A percentile compares a stretch with the other conserved stretches of the same genome.
Conservation (phyloP, 1,139 yeast genomes). For the Trichomonascaceae sp. region DNA sequence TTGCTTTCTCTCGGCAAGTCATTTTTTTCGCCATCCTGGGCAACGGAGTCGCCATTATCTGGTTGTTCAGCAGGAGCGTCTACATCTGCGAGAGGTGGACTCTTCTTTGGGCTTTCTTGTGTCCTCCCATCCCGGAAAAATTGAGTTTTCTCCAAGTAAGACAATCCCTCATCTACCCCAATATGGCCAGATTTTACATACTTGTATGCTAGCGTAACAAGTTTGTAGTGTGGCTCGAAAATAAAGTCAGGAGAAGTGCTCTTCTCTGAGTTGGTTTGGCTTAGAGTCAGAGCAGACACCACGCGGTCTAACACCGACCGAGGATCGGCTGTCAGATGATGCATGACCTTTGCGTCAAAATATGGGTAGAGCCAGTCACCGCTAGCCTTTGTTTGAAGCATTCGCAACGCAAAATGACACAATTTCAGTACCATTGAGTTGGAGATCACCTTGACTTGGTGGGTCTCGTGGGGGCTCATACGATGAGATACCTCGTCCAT, state of each 20-base stretch:
- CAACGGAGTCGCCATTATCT: background rate
- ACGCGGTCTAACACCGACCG: constrained; percentile 15
- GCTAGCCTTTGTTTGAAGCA: constrained; percentile 19
- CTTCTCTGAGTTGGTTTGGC: constrained; percentile 22
- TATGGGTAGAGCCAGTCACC: constrained; percentile 53
- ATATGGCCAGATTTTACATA: constrained; percentile 32
- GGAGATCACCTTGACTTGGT: constrained; percentile 3
- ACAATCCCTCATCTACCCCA: constrained; percentile 27
- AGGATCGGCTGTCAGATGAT: constrained; percentile 28
- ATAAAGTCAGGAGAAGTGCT: constrained; percentile 32
- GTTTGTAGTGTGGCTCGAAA: constrained; percentile 62
- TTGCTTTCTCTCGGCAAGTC: background rate
- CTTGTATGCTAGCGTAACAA: constrained; percentile 49
- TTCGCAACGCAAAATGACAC: constrained; percentile 1
- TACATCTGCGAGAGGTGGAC: background rate
- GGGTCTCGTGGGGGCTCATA: constrained; percentile 12
- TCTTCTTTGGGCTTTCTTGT: background rate
- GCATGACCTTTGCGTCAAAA: constrained; percentile 47
- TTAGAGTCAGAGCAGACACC: constrained; percentile 20
- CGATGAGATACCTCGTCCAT: too few species aligned
- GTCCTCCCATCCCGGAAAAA: constrained; percentile 8
- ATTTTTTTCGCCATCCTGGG: background rate
- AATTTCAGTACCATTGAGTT: constrained; percentile 1
- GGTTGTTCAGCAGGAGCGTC: background rate
- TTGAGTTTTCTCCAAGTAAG: constrained; percentile 24